These are phyloP conservation scores for Kwoniella mangroviensis DNA, from an alignment of 768 basidiomycete genomes.

Conservation along the genomic window DNA sequence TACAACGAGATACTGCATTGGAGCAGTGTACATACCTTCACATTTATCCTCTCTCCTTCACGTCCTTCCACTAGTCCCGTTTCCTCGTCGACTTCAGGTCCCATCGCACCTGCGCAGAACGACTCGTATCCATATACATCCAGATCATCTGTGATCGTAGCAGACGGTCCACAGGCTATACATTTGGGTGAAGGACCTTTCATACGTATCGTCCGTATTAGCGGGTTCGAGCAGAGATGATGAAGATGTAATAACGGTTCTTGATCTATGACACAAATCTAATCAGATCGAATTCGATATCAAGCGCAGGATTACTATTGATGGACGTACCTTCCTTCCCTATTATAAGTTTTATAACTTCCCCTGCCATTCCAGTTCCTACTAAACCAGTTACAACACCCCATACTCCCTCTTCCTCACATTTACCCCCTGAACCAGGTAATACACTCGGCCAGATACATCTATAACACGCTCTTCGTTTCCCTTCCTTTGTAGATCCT, in stretches of 20 bases:
- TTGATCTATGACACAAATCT: not conserved
- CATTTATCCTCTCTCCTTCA: slow-evolving; percentile 37
- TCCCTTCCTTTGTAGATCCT: slow-evolving; percentile 53
- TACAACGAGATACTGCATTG: too few species aligned
- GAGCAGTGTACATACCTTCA: slow-evolving; percentile 54
- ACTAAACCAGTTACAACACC: slow-evolving; percentile 89
- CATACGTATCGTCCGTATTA: slow-evolving; percentile 83
- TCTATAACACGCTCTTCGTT: slow-evolving; percentile 84
- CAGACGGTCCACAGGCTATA: slow-evolving; percentile 68
- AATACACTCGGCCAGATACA: slow-evolving; percentile 88
- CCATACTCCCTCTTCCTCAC: slow-evolving; percentile 85
- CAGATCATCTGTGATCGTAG: slow-evolving; percentile 61
- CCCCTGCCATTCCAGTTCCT: slow-evolving; percentile 85
- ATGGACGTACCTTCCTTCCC: slow-evolving; percentile 63
- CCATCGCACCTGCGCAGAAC: slow-evolving; percentile 72
- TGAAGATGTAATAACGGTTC: slow-evolving; percentile 73
- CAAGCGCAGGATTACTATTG: not conserved
- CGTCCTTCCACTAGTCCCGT: slow-evolving; percentile 17
- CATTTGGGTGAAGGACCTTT: slow-evolving; percentile 73
- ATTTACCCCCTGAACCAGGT: slow-evolving; percentile 65
- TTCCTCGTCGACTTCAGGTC: slow-evolving; percentile 53
- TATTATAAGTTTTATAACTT: slow-evolving; percentile 77
- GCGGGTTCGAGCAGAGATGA: slow-evolving; percentile 70
- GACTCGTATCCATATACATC: slow-evolving; percentile 75
- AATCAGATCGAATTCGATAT: slow-evolving; percentile 25